A percentile compares a stretch with the other conserved stretches of the same genome.
Evolutionary conservation across 1,284 basidiomycete genomes (phyloP).

Genomic region (Austropuccinia psidii): DNA sequence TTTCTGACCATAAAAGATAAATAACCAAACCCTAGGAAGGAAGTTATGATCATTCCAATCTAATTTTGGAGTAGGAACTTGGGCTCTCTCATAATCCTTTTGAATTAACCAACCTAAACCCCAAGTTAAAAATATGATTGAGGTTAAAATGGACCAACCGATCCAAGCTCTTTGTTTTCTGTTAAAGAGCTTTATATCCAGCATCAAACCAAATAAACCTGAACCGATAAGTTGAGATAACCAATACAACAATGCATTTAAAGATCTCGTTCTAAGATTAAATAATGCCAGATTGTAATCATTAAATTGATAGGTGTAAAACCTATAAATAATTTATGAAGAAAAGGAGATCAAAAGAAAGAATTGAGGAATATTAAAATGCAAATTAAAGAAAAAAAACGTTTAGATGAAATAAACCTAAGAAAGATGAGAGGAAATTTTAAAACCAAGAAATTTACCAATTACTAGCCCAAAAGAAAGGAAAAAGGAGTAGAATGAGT

Average conservation of each 20-base stretch:
- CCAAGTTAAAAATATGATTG: constrained; percentile 44
- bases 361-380: neutral
- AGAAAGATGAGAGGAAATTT: neutral
- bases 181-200: constrained; percentile 41
- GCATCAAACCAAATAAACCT: constrained; percentile 38
- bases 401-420: neutral
- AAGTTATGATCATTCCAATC: constrained; percentile 38
- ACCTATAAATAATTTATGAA: constrained; percentile 5
- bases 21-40: constrained; percentile 42
- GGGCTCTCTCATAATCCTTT: constrained; percentile 40
- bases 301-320: constrained; percentile 38
- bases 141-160: constrained; percentile 42
- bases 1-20: constrained; percentile 42
- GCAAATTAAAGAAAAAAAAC: neutral
- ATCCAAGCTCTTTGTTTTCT: constrained; percentile 41
- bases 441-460: constrained; percentile 36
- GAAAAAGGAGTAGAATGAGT: constrained; percentile 41
- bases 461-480: constrained; percentile 43
- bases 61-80: neutral
- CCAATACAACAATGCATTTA: constrained; percentile 50
- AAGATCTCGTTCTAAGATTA: constrained; percentile 45
- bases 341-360: neutral
- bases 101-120: constrained; percentile 43
- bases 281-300: constrained; percentile 45
- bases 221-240: constrained; percentile 46